Percentiles rank a stretch among this genome's conserved stretches.
Evolutionary conservation across 345 rosid species (phyloP).

Genomic region (Corchorus olitorius): DNA sequence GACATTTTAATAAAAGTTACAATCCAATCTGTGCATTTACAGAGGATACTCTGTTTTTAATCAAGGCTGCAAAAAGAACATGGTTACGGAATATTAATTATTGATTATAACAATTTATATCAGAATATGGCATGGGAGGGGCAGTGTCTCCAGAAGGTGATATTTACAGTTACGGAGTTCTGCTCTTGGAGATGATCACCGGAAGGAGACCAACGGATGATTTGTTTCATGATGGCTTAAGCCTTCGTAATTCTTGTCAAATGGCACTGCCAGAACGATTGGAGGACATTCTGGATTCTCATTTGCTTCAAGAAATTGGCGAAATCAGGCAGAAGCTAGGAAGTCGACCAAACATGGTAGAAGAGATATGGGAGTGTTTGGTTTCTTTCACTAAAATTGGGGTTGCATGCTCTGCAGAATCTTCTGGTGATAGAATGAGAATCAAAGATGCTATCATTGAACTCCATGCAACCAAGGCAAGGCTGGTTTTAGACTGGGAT

Average conservation of each 20-base stretch:
- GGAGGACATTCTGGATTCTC: slow-evolving; percentile 11
- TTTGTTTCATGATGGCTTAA: slow-evolving; percentile 20
- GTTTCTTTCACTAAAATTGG: background rate
- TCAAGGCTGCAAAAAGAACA: too few species aligned
- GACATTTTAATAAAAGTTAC: too few species aligned
- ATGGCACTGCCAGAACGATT: slow-evolving; percentile 19
- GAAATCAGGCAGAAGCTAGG: background rate
- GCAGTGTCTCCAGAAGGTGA: slow-evolving; percentile 21
- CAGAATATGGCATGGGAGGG: slow-evolving; percentile 36
- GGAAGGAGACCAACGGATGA: slow-evolving; percentile 27
- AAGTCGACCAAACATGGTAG: background rate
- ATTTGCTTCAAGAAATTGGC: background rate
- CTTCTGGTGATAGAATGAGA: background rate
- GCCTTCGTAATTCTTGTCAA: slow-evolving; percentile 19
- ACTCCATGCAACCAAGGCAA: background rate
- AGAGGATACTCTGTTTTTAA: too few species aligned
- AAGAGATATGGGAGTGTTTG: background rate
- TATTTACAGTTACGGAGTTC: slow-evolving; percentile 31
- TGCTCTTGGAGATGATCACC: slow-evolving; percentile 29
- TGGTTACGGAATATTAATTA: too few species aligned
- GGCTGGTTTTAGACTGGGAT: background rate
- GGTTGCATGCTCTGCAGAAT: background rate
- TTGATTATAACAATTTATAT: too few species aligned
- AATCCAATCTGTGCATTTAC: too few species aligned
- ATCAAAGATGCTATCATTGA: background rate